Evolutionary conservation across 192 early-diverging fungal species (phyloP).

Genomic region (Dissophora globulifera): DNA sequence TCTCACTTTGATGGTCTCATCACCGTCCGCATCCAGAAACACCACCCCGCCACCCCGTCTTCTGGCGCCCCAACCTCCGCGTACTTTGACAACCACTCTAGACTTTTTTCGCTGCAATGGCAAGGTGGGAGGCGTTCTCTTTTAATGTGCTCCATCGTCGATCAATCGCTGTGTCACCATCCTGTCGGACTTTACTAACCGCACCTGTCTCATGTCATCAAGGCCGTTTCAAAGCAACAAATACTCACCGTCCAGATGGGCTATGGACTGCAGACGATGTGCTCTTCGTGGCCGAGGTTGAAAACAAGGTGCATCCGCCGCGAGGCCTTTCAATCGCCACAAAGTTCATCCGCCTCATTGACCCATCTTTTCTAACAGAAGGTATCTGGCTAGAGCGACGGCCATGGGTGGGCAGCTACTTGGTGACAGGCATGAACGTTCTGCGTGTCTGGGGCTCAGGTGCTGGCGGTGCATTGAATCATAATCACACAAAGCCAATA

Average conservation of each 20-base stretch:
- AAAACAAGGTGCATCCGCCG: slow-evolving; percentile 23
- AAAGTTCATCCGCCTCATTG: slow-evolving; percentile 39
- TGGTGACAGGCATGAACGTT: slow-evolving; percentile 54
- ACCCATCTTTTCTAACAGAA: slow-evolving; percentile 51
- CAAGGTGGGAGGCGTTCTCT: no score
- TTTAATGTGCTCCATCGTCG: no score
- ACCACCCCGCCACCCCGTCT: background rate
- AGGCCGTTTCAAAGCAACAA: slow-evolving; percentile 55
- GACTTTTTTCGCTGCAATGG: slow-evolving; percentile 55
- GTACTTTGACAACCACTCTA: slow-evolving; percentile 40
- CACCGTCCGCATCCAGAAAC: slow-evolving; percentile 41
- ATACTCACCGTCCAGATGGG: slow-evolving; percentile 11
- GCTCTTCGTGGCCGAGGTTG: slow-evolving; percentile 51
- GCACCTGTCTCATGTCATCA: background rate
- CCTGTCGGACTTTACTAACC: no score
- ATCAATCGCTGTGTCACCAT: no score
- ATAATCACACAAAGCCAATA: no score
- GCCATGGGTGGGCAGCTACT: slow-evolving; percentile 52
- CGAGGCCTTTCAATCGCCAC: slow-evolving; percentile 32
- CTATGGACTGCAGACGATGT: slow-evolving; percentile 52
- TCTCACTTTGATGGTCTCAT: slow-evolving; percentile 46
- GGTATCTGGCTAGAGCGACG: slow-evolving; percentile 18
- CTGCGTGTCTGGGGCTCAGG: slow-evolving; percentile 34
- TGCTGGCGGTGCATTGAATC: no score
- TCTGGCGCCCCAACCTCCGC: slow-evolving; percentile 5